These are phyloP conservation scores for Hanseniaspora osmophila DNA, from an alignment of 805 yeast species.

Conservation along the genomic window DNA sequence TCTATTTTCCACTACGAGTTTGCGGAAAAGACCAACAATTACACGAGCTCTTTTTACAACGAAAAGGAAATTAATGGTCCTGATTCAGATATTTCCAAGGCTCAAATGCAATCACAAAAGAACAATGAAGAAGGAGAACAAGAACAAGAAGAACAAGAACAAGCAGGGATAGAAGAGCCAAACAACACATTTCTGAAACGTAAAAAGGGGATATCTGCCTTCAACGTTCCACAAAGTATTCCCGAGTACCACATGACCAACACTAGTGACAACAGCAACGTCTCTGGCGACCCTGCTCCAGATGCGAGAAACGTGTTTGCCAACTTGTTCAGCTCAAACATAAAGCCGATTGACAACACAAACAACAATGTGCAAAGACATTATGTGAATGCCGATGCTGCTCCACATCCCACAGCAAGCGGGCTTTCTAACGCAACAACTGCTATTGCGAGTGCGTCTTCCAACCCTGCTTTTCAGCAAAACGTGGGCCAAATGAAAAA, in stretches of 20 bases:
- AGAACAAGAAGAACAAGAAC: background rate
- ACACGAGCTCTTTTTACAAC: background rate
- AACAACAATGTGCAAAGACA: background rate
- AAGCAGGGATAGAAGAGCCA: background rate
- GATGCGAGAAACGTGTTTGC: background rate
- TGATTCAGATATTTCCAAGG: background rate
- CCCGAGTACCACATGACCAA: no score
- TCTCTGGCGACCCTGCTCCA: background rate
- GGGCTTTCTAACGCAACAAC: slow-evolving; percentile 6
- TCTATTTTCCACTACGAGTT: background rate
- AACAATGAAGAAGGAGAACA: no score
- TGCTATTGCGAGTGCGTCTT: slow-evolving; percentile 4
- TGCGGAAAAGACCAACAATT: background rate
- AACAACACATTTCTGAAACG: background rate
- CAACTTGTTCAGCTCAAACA: background rate
- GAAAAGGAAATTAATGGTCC: background rate
- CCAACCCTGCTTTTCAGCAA: background rate
- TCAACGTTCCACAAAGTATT: background rate
- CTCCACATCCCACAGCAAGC: background rate
- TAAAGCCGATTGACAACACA: background rate
- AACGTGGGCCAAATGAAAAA: background rate
- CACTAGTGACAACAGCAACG: background rate
- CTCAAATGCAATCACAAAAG: no score
- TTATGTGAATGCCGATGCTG: background rate
- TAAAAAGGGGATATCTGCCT: background rate